Evolutionary conservation across 495 filamentous ascomycete genomes (phyloP).

Genomic region (Cercophora scortea): DNA sequence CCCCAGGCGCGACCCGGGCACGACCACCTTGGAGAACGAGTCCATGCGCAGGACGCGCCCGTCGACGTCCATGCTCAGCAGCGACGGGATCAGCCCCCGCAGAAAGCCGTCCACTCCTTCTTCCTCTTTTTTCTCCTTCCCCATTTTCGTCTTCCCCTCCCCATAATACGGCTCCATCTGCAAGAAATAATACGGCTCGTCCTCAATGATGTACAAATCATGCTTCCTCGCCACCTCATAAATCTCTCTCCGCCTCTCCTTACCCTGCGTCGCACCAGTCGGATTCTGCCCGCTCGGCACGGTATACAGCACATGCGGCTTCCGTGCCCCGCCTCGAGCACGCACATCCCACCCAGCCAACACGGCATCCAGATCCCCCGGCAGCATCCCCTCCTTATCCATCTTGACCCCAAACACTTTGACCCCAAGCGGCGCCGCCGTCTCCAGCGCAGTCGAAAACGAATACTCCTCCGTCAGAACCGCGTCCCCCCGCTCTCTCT

Average conservation of each 20-base stretch:
- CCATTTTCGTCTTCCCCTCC: constrained; percentile 5
- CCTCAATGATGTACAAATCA: constrained; percentile 82
- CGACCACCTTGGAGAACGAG: constrained; percentile 76
- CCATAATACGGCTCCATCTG: constrained; percentile 82
- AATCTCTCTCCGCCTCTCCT: constrained; percentile 55
- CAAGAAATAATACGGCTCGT: constrained; percentile 95
- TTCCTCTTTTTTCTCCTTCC: neutral
- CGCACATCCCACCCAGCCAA: constrained; percentile 59
- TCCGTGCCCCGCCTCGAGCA: constrained; percentile 47
- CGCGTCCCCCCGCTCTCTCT: constrained; percentile 56
- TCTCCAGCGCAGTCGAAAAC: constrained; percentile 77
- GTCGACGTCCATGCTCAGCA: constrained; percentile 58
- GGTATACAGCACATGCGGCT: constrained; percentile 74
- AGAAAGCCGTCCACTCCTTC: constrained; percentile 38
- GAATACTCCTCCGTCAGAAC: constrained; percentile 82
- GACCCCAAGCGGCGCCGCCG: constrained; percentile 68
- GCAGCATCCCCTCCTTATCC: constrained; percentile 70
- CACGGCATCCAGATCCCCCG: constrained; percentile 56
- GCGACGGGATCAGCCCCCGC: constrained; percentile 45
- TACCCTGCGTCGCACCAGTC: constrained; percentile 74
- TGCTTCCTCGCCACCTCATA: constrained; percentile 75
- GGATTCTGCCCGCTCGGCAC: constrained; percentile 89
- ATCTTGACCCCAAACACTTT: constrained; percentile 65
- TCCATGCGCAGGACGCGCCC: constrained; percentile 67
- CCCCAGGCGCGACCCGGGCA: constrained; percentile 66